Evolutionary conservation across 2,329 filamentous ascomycete genomes (phyloP).

Genomic region (Aaosphaeria pasadenensis): DNA sequence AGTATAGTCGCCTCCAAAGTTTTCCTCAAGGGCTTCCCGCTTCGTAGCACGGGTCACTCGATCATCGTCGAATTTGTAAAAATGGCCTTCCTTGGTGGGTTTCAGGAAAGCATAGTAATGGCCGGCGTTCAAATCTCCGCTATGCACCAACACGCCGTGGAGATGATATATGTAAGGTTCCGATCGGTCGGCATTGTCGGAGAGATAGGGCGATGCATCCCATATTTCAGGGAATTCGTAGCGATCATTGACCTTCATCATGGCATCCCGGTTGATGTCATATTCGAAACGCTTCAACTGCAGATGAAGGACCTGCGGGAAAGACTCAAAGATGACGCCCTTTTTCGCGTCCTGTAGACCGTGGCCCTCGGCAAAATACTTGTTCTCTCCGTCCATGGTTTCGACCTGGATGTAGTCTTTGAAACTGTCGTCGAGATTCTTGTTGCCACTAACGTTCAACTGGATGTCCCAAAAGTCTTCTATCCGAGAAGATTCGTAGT

Average conservation of each 20-base stretch:
- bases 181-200: constrained; percentile 79
- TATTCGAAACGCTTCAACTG: constrained; percentile 98
- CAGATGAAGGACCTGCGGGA: constrained; percentile 89
- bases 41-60: constrained; percentile 92
- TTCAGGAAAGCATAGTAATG: constrained; percentile 99
- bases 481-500: constrained; percentile 91
- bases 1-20: constrained; percentile 86
- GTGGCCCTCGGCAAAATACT: constrained; percentile 90
- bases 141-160: constrained; percentile 94
- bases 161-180: constrained; percentile 90
- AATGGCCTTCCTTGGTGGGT: constrained; percentile 83
- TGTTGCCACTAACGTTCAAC: constrained; percentile 92
- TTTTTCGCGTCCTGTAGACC: constrained; percentile 96
- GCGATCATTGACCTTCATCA: constrained; percentile 97
- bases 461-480: constrained; percentile 99
- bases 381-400: constrained; percentile 96
- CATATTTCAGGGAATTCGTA: constrained; percentile 86
- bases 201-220: constrained; percentile 82
- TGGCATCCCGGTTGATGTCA: constrained; percentile 90
- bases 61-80: constrained; percentile 97
- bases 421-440: constrained; percentile 90
- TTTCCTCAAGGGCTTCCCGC: constrained; percentile 91
- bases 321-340: constrained; percentile 94
- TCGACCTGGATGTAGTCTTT: constrained; percentile 95
- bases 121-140: constrained; percentile 91